Evolutionary conservation across 1,139 yeast genomes (phyloP).

Genomic region (Sugiyamaella japonica): DNA sequence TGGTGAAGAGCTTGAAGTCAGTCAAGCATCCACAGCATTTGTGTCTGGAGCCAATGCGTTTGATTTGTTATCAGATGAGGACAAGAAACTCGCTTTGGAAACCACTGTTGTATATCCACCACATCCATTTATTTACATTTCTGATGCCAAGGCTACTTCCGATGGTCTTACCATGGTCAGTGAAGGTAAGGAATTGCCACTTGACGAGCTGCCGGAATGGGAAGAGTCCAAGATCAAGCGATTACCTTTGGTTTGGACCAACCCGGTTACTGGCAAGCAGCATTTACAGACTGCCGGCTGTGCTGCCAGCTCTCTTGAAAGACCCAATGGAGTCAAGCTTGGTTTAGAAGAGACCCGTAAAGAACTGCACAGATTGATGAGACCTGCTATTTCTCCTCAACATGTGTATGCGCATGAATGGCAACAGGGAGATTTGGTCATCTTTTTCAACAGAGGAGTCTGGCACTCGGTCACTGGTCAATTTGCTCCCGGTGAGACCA

Average conservation of each 20-base stretch:
- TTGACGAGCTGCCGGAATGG: constrained; percentile 77
- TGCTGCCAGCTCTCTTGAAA: constrained; percentile 68
- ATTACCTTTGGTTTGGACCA: constrained; percentile 88
- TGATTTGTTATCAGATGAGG: constrained; percentile 62
- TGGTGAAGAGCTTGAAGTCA: constrained; percentile 61
- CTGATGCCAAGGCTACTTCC: constrained; percentile 75
- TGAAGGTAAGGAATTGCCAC: constrained; percentile 67
- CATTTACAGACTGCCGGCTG: constrained; percentile 87
- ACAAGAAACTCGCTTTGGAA: constrained; percentile 67
- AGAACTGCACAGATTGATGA: constrained; percentile 67
- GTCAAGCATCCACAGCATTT: constrained; percentile 87
- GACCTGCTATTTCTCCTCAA: constrained; percentile 79
- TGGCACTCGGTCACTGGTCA: constrained; percentile 92
- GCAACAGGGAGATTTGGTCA: constrained; percentile 79
- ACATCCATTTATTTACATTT: constrained; percentile 83
- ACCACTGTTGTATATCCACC: constrained; percentile 87
- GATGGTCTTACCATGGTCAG: constrained; percentile 85
- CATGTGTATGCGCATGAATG: constrained; percentile 78
- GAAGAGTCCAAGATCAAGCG: constrained; percentile 70
- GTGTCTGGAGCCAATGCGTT: constrained; percentile 80
- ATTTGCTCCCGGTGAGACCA: constrained; percentile 69
- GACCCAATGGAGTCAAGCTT: constrained; percentile 55
- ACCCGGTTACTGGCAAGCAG: constrained; percentile 80
- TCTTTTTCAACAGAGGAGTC: constrained; percentile 83
- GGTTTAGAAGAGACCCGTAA: constrained; percentile 71